phyloP scores from a whole-genome alignment of 2,329 filamentous ascomycete genomes.

The Celoporthe dispersa region DNA sequence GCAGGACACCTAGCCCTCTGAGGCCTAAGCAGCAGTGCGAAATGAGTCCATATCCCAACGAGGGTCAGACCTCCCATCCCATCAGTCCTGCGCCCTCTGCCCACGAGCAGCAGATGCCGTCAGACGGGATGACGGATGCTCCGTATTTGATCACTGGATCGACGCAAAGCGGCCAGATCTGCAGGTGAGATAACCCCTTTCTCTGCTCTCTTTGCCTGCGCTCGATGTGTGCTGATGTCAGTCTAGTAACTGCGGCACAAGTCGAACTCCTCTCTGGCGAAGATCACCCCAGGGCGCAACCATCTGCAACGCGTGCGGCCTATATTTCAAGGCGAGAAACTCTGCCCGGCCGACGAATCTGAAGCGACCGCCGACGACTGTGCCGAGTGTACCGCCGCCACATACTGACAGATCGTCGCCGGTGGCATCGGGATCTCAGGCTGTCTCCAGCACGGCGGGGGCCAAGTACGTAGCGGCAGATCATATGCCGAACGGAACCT shows the following conservation, averaged over 20 bases:
- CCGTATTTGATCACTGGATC: slow-evolving; percentile 7
- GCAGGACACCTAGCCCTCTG: slow-evolving; percentile 27
- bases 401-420: slow-evolving; percentile 46
- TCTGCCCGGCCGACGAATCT: slow-evolving; percentile 87
- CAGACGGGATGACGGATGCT: slow-evolving; percentile 25
- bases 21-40: slow-evolving; percentile 22
- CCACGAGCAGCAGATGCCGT: slow-evolving; percentile 21
- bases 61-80: slow-evolving; percentile 30
- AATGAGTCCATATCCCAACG: slow-evolving; percentile 22
- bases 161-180: slow-evolving; percentile 65
- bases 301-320: slow-evolving; percentile 96
- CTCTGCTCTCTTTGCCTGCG: slow-evolving; percentile 6
- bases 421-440: slow-evolving; percentile 44
- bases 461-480: slow-evolving; percentile 80
- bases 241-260: slow-evolving; percentile 89
- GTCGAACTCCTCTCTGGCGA: slow-evolving; percentile 91
- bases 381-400: slow-evolving; percentile 50
- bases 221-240: slow-evolving; percentile 31
- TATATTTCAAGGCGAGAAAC: slow-evolving; percentile 94
- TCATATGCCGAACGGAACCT: slow-evolving; percentile 79
- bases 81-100: slow-evolving; percentile 28
- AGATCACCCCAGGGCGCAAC: slow-evolving; percentile 90
- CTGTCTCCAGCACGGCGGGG: slow-evolving; percentile 47
- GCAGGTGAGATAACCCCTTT: slow-evolving; percentile 60
- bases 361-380: slow-evolving; percentile 70